Base-by-base conservation (phyloP, 2,329 filamentous ascomycete genomes). In the Zarea fungicola region DNA sequence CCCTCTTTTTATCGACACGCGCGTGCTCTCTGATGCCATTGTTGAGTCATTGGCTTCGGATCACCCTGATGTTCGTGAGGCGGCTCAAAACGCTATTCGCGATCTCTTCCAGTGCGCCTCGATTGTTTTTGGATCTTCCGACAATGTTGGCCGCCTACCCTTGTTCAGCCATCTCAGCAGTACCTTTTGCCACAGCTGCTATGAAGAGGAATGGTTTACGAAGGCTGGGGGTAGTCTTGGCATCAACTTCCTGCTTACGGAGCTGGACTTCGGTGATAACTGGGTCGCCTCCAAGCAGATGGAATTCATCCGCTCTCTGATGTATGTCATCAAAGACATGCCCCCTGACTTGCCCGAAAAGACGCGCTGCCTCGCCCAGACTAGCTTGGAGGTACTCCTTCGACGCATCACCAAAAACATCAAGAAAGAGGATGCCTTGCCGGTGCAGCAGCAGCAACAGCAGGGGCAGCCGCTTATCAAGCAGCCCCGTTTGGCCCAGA, bases 321-420 rank as follows among this genome's bases (percentile, higher is more conserved):
- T 96, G 69, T 96, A 95, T 67, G 91, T 99, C 55, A 89, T 99
- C 71, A 99, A 99, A 69, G 93, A 99, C 63, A 96, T 96, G 78
- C 93, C 95, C 0, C 81, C 88, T 48, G 93, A 99, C 64, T 77
- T 99, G 1, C 92, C 95, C 2, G 90, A 95, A 49, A 91, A 86
- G 61, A 96, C 93, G 2, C 80, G 93, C 29, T 76, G 84, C 28
- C 83, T 89, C 52, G 91, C 93, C 0, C 88, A 95, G 65, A 78
- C 84, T 18, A 95, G 92, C 0, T 74, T 99, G 19, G 84, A 92
- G 58, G 77, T 88, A 35, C 80, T 97, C 25, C 75, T 96, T 28
- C 76, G 79, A 50, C 83, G 85, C 50, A 91, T 91, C 62, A 91
- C 87, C 35, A 87, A 88, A 67, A 83, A 82, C 49, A 79, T 85